Base-by-base conservation (phyloP, 306 rosid species). In the Trifolium dubium region DNA sequence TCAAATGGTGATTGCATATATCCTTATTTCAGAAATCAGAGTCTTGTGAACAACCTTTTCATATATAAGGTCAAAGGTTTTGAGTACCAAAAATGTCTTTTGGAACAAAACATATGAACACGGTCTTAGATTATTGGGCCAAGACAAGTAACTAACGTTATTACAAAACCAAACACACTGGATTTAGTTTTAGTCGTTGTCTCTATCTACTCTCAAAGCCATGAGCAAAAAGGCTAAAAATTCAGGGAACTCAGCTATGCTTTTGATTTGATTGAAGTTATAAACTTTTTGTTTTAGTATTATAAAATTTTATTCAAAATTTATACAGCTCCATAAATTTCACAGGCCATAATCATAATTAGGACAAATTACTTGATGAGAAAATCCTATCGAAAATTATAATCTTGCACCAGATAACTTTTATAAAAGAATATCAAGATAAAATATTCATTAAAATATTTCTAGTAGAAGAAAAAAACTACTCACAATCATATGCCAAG, bases 401-500 rank as follows among this genome's bases (percentile, higher is more conserved):
- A 47, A 43, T 41, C 35, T 37, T 62, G 77, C 46, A 78, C 32
- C 17, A 58, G 47, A 76, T 13, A 67, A 54, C 17, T 37, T 49
- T 44, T 13, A 62, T 4, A 60, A n/a, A 71, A 50, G 61, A 73
- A 8, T 37, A 12, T 14, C 2, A 14, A 44, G n/a, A 18, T 17
- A 40, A 37, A 30, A 59, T 53, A 54, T 67, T 67, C 55, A 73
- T 37, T 12, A 39, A 31, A 23, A 51, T 53, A 46, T 67, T 61
- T 63, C 77, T 30, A 44, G 62, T 47, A 40, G 17, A 67, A 34
- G 73, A 47, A 78, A 85, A 63, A 4, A 56, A n/a, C 39, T 65
- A 91, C 98, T 93, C 78, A 93, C 98, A 91, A 77, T 91, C 91
- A 84, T 86, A 89, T n/a, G 98, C 97, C 82, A 91, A 71, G 84